Evolutionary conservation across 2,329 filamentous ascomycete genomes (phyloP).

Genomic region (Thyridium curvatum): DNA sequence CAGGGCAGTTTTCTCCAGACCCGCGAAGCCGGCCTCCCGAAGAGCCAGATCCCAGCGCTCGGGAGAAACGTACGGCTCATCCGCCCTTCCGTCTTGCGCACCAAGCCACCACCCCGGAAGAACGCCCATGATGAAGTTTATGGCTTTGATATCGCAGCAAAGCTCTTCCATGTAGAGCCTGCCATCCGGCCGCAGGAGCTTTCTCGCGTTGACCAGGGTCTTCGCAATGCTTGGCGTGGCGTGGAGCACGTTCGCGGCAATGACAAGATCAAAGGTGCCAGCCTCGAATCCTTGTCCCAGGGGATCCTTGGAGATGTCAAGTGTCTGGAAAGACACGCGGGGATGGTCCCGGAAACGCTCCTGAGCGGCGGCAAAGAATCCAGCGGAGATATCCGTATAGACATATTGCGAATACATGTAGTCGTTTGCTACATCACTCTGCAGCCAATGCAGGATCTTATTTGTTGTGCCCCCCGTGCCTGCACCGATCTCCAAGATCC

Average conservation of each 20-base stretch:
- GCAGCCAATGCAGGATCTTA: slow-evolving; percentile 5
- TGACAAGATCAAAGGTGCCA: neutral
- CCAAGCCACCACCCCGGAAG: slow-evolving; percentile 14
- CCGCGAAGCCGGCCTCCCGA: slow-evolving; percentile 15
- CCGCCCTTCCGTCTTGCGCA: slow-evolving; percentile 8
- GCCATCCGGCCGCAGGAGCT: slow-evolving; percentile 30
- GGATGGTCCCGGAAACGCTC: slow-evolving; percentile 15
- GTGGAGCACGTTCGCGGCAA: slow-evolving; percentile 28
- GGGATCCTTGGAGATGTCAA: neutral
- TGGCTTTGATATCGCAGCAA: neutral
- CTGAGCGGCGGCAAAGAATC: neutral
- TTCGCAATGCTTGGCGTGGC: slow-evolving; percentile 20
- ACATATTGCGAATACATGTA: slow-evolving; percentile 13
- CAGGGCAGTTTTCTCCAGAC: slow-evolving; percentile 9
- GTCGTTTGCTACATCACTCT: slow-evolving; percentile 6
- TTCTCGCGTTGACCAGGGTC: slow-evolving; percentile 23
- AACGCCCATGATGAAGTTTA: slow-evolving; percentile 5
- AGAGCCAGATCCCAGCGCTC: slow-evolving; percentile 20
- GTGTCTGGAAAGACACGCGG: slow-evolving; percentile 17
- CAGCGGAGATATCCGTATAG: slow-evolving; percentile 13
- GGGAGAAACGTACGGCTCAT: slow-evolving; percentile 17
- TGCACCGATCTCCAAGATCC: slow-evolving; percentile 9
- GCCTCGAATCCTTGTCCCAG: neutral
- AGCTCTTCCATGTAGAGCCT: slow-evolving; percentile 23
- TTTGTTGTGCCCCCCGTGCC: slow-evolving; percentile 11